Percentiles rank a stretch among this genome's conserved stretches.
Evolutionary conservation across 2,329 filamentous ascomycete species (phyloP).

Genomic region (Beauveria sp.): DNA sequence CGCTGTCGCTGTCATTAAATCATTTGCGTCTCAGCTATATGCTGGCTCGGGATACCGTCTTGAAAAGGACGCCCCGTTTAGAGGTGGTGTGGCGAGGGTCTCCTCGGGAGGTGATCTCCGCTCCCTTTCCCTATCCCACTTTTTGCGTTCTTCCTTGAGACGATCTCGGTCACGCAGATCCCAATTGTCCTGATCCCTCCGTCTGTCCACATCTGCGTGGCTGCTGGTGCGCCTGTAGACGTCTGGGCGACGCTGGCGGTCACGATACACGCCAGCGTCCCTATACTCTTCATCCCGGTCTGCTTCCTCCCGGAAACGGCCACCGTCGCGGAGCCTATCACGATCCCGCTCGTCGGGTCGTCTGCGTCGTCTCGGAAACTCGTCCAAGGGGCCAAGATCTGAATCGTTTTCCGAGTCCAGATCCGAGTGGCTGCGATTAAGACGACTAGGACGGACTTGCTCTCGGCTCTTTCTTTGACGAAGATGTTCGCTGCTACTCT

Average conservation of each 20-base stretch:
- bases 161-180: conserved; percentile 27
- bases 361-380: conserved; percentile 21
- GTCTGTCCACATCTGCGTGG: conserved; percentile 40
- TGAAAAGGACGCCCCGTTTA: conserved; percentile 24
- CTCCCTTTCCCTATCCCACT: conserved; percentile 21
- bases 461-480: conserved; percentile 33
- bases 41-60: conserved; percentile 32
- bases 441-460: conserved; percentile 30
- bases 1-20: conserved; percentile 1
- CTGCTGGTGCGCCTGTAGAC: conserved; percentile 39
- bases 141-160: conserved; percentile 26
- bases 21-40: conserved; percentile 19
- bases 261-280: conserved; percentile 23
- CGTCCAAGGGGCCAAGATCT: conserved; percentile 26
- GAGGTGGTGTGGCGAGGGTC: conserved; percentile 20
- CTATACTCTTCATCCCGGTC: conserved; percentile 27
- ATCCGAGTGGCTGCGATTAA: conserved; percentile 36
- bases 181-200: conserved; percentile 27
- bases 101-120: conserved; percentile 27
- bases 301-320: conserved; percentile 23
- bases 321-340: conserved; percentile 26
- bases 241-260: conserved; percentile 31
- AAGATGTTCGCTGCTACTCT: conserved; percentile 22
- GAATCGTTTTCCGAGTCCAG: conserved; percentile 29
- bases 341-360: conserved; percentile 33